Evolutionary conservation across 1,139 yeast species (phyloP).

Genomic region (Suhomyces ambrosiae): DNA sequence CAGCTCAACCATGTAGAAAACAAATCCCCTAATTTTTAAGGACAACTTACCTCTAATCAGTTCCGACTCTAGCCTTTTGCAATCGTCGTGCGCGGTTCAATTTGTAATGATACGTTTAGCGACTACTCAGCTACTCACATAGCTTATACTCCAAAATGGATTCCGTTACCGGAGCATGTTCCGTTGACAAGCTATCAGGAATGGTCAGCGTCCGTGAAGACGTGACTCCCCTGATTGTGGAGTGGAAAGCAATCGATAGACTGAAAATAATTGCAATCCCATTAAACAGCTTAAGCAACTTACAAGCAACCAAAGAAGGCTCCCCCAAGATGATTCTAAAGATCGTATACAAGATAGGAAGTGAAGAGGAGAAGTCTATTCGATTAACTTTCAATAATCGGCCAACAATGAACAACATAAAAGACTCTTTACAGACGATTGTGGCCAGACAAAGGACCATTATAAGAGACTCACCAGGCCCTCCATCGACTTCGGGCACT

Average conservation of each 20-base stretch:
- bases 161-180: constrained; percentile 63
- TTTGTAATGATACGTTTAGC: too few relatives aligned
- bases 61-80: too few relatives aligned
- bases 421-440: constrained; percentile 67
- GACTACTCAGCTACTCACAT: too few relatives aligned
- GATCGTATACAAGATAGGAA: constrained; percentile 46
- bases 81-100: too few relatives aligned
- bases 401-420: constrained; percentile 74
- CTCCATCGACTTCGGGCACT: constrained; percentile 11
- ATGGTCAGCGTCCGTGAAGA: constrained; percentile 68
- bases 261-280: constrained; percentile 51
- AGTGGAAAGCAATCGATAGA: constrained; percentile 73
- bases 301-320: constrained; percentile 76
- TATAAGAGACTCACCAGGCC: constrained; percentile 28
- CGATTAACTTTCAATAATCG: constrained; percentile 69
- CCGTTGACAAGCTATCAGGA: constrained; percentile 67
- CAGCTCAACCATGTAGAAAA: too few relatives aligned
- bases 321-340: constrained; percentile 71
- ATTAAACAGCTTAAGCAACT: constrained; percentile 54
- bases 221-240: constrained; percentile 60
- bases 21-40: too few relatives aligned
- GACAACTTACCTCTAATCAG: too few relatives aligned
- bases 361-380: constrained; percentile 47
- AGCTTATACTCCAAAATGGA: too few relatives aligned
- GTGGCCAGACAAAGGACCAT: constrained; percentile 67